Evolutionary conservation across 169 alveolate genomes (phyloP), one percentile per base, ranked within the genome.

Genomic region (Cryptosporidium baileyi): DNA sequence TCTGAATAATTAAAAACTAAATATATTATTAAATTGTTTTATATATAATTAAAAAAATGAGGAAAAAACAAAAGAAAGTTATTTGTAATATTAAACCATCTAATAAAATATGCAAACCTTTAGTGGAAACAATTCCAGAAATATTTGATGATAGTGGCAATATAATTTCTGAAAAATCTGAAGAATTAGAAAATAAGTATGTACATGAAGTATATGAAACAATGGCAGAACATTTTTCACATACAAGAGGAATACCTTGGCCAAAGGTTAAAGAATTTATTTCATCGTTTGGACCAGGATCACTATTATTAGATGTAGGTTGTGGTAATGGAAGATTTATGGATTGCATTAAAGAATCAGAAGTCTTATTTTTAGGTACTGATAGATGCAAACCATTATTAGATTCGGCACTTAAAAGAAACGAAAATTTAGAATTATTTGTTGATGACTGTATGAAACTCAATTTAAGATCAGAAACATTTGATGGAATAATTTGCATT

Each of bases 221-320:
- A 17, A 81, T 81, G 79, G 89, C 89, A 22, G 82, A 81, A 13
- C 89, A 81, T 38, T 81, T 81, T 30, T 81, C 89, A 8, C 89
- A 81, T 51, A 81, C 89, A 7, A 61, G 89, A 36, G 65, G 67
- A 0, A 81, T 63, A 36, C 65, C 82, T 7, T 81, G 89, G 89
- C 89, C 89, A 45, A 81, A 60, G 22, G 89, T 81, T 36, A 63
- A 54, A 26, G 51, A 62, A 17, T 81, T 81, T 59, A 38, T 81
- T 15, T 61, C 89, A 13, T 63, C 79, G 4, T 81, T 81, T 67
- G 74, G 61, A 11, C 82, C 81, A 2, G 89, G 89, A 6, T 63
- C 82, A 3, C 41, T 81, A 1, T 22, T 81, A 0, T 32, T 81
- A 41, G 89, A 81, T 51, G 89, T 81, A 17, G 89, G 89, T 19